These are phyloP conservation scores for Vararia minispora DNA, from an alignment of 768 basidiomycete genomes.

Conservation along the genomic window DNA sequence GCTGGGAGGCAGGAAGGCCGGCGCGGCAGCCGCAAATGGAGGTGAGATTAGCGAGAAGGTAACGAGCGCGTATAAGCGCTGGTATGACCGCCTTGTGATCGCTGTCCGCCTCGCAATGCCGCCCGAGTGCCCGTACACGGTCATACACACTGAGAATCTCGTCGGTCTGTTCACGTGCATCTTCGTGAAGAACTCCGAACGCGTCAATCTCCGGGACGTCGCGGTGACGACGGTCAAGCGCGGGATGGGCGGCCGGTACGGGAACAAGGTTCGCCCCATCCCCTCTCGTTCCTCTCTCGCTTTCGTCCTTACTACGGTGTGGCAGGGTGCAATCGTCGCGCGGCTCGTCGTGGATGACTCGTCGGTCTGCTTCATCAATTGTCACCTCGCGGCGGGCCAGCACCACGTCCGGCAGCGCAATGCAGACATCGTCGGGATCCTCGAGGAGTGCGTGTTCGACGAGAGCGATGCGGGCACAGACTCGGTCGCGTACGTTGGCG, in stretches of 20 bases:
- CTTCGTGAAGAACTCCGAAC: constrained; percentile 64
- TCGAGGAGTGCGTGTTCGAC: constrained; percentile 63
- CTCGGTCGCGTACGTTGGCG: constrained; percentile 65
- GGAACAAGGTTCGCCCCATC: constrained; percentile 71
- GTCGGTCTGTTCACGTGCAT: constrained; percentile 78
- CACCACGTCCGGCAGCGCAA: constrained; percentile 73
- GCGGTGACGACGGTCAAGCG: constrained; percentile 80
- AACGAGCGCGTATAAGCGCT: constrained; percentile 75
- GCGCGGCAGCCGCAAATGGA: constrained; percentile 37
- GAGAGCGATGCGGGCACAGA: constrained; percentile 35
- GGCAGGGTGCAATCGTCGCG: constrained; percentile 81
- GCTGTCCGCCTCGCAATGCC: constrained; percentile 72
- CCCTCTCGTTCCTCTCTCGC: neutral
- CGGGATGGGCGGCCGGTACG: constrained; percentile 87
- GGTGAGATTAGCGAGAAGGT: constrained; percentile 81
- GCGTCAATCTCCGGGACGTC: constrained; percentile 47
- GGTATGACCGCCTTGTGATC: constrained; percentile 70
- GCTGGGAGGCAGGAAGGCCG: constrained; percentile 63
- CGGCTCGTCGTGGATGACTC: constrained; percentile 87
- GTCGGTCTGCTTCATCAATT: constrained; percentile 91
- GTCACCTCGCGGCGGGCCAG: constrained; percentile 95
- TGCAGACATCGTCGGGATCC: constrained; percentile 74
- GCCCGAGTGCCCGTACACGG: constrained; percentile 62
- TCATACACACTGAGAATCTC: constrained; percentile 77
- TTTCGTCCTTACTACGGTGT: neutral